Evolutionary conservation across 2,329 filamentous ascomycete species (phyloP), one percentile per base, ranked within the genome.

Genomic region (Ophiocordyceps camponoti-floridani): DNA sequence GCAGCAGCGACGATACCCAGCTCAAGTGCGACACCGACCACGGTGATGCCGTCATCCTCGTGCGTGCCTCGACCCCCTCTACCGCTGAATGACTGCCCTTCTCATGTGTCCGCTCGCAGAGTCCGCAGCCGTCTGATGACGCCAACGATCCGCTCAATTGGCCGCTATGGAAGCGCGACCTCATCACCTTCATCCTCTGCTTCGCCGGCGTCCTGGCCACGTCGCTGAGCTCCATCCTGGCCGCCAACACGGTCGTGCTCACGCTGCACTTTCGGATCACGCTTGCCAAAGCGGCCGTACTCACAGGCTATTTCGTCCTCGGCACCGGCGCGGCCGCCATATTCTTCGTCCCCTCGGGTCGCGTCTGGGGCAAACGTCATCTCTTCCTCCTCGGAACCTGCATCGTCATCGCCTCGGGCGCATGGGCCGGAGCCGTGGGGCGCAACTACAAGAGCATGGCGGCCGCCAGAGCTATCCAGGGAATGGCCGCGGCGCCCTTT

Each of bases 291-390:
- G 77, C 88, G 47, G 87, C 87, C 3, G 67, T 91, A 12, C 65
- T 94, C 38, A 95, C 88, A 0, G 88, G 87, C 44, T 94, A 88
- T 61, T 88, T 86, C 59, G 71, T 95, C 18, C 74, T 88, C 27
- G 89, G 86, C 18, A 83, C 86, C 3, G 87, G 85, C 11, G 67
- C 86, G 13, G 82, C 82, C 1, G 87, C 84, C 43, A 77, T 91
- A 59, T 70, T 95, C 50, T 88, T 88, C 61, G 87, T 95, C 3
- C 84, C 89, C 0, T 84, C 82, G 1, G 86, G 84, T 18, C 77
- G 88, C 46, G 81, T 95, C 50, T 95, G 85, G 84, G 89, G 89
- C 37, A 95, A 94, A 62, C 74, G 88, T 38, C 89, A 95, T 65
- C 65, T 87, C 14, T 95, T 94, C 59, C 63, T 95, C 26, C 53